Conservation (phyloP, 116 monocot species). For the Papilionanthe hybrid region DNA sequence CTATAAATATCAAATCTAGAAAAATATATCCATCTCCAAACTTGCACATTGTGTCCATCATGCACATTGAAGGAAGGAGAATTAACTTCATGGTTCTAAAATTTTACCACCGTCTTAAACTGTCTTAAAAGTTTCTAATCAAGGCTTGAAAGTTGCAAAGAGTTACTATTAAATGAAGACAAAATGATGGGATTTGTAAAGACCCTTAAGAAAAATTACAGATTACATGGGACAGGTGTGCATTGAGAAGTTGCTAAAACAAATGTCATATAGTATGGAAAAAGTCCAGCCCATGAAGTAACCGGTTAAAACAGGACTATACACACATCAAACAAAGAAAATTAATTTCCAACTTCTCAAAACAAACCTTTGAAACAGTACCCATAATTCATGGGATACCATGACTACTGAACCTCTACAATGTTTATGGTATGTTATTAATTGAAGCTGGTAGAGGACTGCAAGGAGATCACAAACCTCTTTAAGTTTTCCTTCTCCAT, state of each 20-base stretch:
- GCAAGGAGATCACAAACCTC: conserved; percentile 43
- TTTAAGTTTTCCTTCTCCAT: conserved; percentile 42
- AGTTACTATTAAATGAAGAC: neutral
- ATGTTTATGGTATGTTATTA: neutral
- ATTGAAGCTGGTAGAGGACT: neutral
- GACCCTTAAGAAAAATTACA: neutral
- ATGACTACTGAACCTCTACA: neutral
- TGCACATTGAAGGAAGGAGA: neutral
- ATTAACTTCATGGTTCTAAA: neutral
- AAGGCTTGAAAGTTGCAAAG: too few species aligned
- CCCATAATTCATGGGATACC: neutral
- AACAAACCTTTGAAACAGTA: neutral
- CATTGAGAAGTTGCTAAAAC: neutral
- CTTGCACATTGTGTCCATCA: neutral
- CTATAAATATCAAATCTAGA: too few species aligned
- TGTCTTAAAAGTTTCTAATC: too few species aligned
- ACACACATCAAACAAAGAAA: neutral
- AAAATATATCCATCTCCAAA: too few species aligned
- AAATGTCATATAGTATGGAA: neutral
- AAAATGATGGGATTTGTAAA: neutral
- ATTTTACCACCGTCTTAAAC: neutral
- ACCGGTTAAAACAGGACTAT: neutral
- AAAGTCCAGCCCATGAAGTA: neutral
- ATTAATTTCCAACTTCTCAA: neutral
- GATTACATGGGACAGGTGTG: neutral